Conservation (phyloP, 495 filamentous ascomycete genomes). For the Tetracladium setigerum region DNA sequence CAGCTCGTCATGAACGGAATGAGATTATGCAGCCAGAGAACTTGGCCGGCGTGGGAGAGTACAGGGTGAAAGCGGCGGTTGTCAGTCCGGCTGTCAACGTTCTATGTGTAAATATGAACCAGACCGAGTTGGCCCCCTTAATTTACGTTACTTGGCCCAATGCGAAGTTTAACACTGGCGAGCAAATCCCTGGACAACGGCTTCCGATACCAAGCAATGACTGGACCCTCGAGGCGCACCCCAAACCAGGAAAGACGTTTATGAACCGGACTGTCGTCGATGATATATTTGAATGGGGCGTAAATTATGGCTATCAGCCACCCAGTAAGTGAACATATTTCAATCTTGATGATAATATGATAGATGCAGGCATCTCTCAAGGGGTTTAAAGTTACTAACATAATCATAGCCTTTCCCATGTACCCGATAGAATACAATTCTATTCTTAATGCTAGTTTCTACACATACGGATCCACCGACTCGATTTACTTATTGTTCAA, state of each 20-base stretch:
- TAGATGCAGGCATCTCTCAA: too few species aligned
- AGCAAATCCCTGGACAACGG: constrained; percentile 16
- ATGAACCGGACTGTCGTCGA: constrained; percentile 57
- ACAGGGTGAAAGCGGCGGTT: constrained; percentile 54
- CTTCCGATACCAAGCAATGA: constrained; percentile 19
- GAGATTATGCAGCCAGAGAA: constrained; percentile 59
- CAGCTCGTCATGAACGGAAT: constrained; percentile 43
- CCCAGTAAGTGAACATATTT: constrained; percentile 46
- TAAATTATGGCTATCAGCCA: constrained; percentile 37
- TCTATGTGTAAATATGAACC: constrained; percentile 56
- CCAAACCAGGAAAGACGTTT: constrained; percentile 25
- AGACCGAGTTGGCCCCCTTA: constrained; percentile 50
- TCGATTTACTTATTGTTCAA: constrained; percentile 59
- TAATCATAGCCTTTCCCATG: neutral
- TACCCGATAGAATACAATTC: constrained; percentile 56
- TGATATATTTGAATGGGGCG: constrained; percentile 59
- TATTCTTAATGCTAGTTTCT: constrained; percentile 44
- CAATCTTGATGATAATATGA: too few species aligned
- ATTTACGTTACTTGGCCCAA: constrained; percentile 51
- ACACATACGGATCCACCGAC: constrained; percentile 24
- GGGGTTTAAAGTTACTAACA: too few species aligned
- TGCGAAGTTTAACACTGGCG: constrained; percentile 23
- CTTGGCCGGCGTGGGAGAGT: constrained; percentile 56
- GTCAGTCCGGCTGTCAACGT: constrained; percentile 60
- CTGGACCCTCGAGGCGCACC: constrained; percentile 21